Evolutionary conservation across 2,329 filamentous ascomycete species (phyloP).

Genomic region (Colletotrichum endophyticum): DNA sequence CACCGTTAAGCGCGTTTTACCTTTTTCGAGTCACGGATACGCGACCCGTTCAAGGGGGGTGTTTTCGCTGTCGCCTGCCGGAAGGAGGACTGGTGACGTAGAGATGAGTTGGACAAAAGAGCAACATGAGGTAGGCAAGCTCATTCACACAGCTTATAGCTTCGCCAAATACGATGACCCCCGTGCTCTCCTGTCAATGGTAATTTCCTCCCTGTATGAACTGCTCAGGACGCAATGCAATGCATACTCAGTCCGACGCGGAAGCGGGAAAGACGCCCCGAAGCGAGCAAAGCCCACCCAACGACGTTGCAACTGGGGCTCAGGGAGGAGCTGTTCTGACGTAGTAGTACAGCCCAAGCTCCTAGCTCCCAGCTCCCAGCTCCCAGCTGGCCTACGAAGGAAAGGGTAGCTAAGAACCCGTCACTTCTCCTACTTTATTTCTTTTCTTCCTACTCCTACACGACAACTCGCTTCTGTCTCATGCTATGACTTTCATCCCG

Average conservation of each 20-base stretch:
- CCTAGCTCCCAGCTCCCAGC: neutral
- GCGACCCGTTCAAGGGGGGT: neutral
- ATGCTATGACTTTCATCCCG: neutral
- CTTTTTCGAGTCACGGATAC: neutral
- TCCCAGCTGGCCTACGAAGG: neutral
- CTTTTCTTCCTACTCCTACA: neutral
- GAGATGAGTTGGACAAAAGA: neutral
- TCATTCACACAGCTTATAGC: neutral
- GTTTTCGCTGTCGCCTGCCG: neutral
- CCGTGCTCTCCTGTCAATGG: neutral
- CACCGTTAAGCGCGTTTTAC: neutral
- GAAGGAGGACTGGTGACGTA: neutral
- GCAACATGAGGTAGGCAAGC: neutral
- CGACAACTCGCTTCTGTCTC: neutral
- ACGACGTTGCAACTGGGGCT: neutral
- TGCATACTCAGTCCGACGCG: neutral
- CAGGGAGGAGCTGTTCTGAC: slow-evolving; percentile 1
- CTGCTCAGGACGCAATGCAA: neutral
- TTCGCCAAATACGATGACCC: neutral
- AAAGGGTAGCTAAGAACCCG: neutral
- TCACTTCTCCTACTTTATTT: neutral
- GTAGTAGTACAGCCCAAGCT: slow-evolving; percentile 12
- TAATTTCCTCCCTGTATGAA: neutral
- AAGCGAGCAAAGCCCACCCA: neutral
- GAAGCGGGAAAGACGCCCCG: neutral